Conservation (phyloP, 2,329 filamentous ascomycete genomes). For the Fusarium bulbicola region DNA sequence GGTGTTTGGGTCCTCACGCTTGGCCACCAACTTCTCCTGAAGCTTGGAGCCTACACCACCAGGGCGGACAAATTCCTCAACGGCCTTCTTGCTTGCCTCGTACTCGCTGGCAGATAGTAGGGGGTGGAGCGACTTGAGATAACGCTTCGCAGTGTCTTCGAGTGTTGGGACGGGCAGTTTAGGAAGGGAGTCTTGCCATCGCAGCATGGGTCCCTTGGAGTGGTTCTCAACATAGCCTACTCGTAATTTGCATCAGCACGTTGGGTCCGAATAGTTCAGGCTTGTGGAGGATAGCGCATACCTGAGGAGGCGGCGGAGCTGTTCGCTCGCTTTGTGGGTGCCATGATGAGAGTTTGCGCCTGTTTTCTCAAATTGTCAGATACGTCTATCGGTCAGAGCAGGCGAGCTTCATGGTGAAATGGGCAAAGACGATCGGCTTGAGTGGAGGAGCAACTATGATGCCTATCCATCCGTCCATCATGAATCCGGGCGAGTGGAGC, state of each 20-base stretch:
- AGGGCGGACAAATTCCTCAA: slow-evolving; percentile 88
- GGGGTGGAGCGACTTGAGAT: slow-evolving; percentile 82
- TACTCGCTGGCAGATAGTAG: slow-evolving; percentile 75
- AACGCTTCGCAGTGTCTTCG: slow-evolving; percentile 82
- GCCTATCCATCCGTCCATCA: neutral
- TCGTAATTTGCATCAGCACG: slow-evolving; percentile 29
- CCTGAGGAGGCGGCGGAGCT: slow-evolving; percentile 64
- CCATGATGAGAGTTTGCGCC: slow-evolving; percentile 55
- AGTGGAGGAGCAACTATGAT: neutral
- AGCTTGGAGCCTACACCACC: slow-evolving; percentile 83
- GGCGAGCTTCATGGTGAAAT: neutral
- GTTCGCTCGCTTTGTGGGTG: slow-evolving; percentile 62
- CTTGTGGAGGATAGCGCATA: slow-evolving; percentile 43
- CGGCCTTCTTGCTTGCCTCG: slow-evolving; percentile 79
- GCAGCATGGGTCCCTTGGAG: slow-evolving; percentile 81
- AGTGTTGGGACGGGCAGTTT: slow-evolving; percentile 82
- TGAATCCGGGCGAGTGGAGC: slow-evolving; percentile 7
- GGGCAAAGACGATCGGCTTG: neutral
- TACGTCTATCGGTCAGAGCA: neutral
- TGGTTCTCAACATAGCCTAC: slow-evolving; percentile 82
- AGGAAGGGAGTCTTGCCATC: slow-evolving; percentile 87
- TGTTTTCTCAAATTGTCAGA: slow-evolving; percentile 18
- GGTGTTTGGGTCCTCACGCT: slow-evolving; percentile 78
- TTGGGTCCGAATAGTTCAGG: neutral
- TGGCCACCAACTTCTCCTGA: slow-evolving; percentile 86